Evolutionary conservation across 169 alveolate species (phyloP).

Genomic region (Plasmodium knowlesi): DNA sequence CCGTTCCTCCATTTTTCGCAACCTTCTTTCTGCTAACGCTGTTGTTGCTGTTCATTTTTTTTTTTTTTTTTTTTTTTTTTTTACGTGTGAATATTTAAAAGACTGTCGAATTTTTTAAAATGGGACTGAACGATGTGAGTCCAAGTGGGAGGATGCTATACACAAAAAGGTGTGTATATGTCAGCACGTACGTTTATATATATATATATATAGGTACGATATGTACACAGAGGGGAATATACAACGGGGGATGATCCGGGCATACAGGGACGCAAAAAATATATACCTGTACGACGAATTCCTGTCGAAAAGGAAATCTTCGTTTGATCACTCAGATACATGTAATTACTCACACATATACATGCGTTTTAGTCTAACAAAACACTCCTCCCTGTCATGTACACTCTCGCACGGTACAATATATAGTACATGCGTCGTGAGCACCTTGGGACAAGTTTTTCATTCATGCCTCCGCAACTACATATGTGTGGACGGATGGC

Average conservation of each 20-base stretch:
- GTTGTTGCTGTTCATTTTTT: slow-evolving; percentile 2
- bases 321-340: background rate
- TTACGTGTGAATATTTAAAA: background rate
- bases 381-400: background rate
- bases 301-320: background rate
- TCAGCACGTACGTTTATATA: background rate
- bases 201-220: background rate
- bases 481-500: background rate
- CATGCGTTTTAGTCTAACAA: background rate
- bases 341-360: background rate
- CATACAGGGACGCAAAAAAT: background rate
- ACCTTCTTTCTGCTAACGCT: background rate
- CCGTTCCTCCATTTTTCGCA: background rate
- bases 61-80: slow-evolving; percentile 25
- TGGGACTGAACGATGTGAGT: background rate
- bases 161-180: background rate
- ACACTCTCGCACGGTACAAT: background rate
- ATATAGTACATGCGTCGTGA: background rate
- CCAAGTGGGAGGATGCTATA: background rate
- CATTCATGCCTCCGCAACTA: background rate
- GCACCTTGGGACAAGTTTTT: background rate
- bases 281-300: background rate
- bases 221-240: background rate
- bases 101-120: slow-evolving; percentile 20
- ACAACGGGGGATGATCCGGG: background rate